phyloP scores from a whole-genome alignment of 1,284 basidiomycete species.

The Naganishia cerealis region DNA sequence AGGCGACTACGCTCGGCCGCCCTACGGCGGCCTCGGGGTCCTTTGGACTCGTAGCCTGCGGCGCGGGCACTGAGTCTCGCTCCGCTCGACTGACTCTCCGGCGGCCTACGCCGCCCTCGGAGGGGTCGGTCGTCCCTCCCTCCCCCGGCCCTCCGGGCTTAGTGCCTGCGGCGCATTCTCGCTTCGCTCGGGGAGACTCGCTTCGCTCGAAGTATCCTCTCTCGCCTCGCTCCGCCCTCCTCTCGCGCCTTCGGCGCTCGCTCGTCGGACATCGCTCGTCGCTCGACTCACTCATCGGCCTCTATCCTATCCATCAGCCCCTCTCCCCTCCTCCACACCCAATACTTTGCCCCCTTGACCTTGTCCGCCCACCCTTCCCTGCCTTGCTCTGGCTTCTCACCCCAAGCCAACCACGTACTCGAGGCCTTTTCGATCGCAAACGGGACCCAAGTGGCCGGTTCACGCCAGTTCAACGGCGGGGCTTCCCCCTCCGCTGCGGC shows the following conservation, averaged over 20 bases:
- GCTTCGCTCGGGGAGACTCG: too few species aligned
- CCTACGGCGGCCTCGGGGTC: too few species aligned
- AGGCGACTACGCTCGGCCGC: too few species aligned
- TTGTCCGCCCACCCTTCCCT: slow-evolving; percentile 24
- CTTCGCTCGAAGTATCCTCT: too few species aligned
- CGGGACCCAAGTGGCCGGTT: slow-evolving; percentile 28
- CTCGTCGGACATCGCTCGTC: neutral
- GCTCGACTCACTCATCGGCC: slow-evolving; percentile 49
- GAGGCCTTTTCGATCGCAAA: slow-evolving; percentile 44
- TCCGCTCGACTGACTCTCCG: too few species aligned
- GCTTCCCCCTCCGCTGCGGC: neutral
- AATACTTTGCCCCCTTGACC: slow-evolving; percentile 46
- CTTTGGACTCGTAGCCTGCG: too few species aligned
- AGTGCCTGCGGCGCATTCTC: too few species aligned
- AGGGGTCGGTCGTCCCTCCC: too few species aligned
- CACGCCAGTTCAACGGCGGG: slow-evolving; percentile 23
- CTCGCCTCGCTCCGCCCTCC: slow-evolving; percentile 29
- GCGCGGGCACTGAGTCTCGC: too few species aligned
- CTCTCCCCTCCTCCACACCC: slow-evolving; percentile 52
- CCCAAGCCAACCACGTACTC: slow-evolving; percentile 49
- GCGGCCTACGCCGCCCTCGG: too few species aligned
- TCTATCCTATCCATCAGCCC: slow-evolving; percentile 54
- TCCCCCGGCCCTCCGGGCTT: too few species aligned
- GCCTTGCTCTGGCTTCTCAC: slow-evolving; percentile 39
- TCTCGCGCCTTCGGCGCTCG: too few species aligned